Base-by-base conservation (phyloP, 2,329 filamentous ascomycete genomes). In the Claviceps paspali region DNA sequence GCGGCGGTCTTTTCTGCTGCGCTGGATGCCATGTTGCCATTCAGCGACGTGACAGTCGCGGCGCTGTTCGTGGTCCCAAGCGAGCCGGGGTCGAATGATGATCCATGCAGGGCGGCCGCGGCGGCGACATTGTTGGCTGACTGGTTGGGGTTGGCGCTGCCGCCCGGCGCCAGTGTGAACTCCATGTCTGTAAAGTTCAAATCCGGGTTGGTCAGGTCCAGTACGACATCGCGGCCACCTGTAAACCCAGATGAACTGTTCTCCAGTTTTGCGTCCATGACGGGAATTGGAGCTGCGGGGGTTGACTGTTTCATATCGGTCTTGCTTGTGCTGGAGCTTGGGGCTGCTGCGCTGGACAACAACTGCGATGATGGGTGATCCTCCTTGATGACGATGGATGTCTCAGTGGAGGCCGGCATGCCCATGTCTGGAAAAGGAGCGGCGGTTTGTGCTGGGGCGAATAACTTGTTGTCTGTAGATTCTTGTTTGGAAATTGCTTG, bases 381-480 rank as follows among this genome's bases (percentile, higher is more conserved):
- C 11, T 49, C 43, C 35, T 53, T 53, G 23, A 50, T 38, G 7
- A 31, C 29, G 3, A 40, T 33, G 10, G 46, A 41, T 12, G 41
- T 22, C 17, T 48, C 47, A 6, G 42, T 30, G 5, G 43, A 8
- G 8, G 53, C 29, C 15, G 28, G 22, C n/a, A 37, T 51, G 21
- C 67, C 68, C 67, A 73, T 73, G 43, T 73, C 67, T 2, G 70
- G 66, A 43, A 74, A 66, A 0, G 71, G 64, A 12, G 71, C 71
- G 35, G 69, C 59, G 11, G 62, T 21, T 33, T 38, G 32, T 19
- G 3, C 64, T 24, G 43, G 47, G 6, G 44, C 38, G n/a, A 47
- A 51, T 37, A 47, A 51, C 37, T 60, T 59, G 23, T 57, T 49
- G 33, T 53, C 55, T 36, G 51, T 47, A 11, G 52, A 48, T 38